These are phyloP conservation scores for Sporothrix inflata DNA, from an alignment of 2,329 filamentous ascomycete species.

Conservation along the genomic window DNA sequence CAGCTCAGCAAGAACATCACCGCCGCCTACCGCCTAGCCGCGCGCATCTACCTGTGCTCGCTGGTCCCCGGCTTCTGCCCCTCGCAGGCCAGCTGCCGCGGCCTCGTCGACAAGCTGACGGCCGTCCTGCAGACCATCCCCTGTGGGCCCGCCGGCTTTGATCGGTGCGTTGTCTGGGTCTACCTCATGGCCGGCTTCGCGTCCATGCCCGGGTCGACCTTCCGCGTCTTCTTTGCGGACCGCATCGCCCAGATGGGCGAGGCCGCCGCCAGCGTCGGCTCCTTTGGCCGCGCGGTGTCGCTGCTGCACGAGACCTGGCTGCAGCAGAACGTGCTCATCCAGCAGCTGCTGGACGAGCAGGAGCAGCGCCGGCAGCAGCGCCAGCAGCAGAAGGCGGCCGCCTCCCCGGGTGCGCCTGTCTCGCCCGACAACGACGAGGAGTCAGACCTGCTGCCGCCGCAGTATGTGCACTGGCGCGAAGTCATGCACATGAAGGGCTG, in stretches of 20 bases:
- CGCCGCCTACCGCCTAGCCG: constrained; percentile 85
- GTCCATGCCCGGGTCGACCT: constrained; percentile 70
- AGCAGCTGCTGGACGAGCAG: constrained; percentile 16
- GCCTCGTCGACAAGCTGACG: constrained; percentile 77
- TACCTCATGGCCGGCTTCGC: constrained; percentile 84
- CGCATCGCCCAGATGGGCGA: constrained; percentile 76
- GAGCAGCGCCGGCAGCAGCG: constrained; percentile 34
- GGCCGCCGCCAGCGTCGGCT: constrained; percentile 71
- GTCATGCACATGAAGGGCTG: constrained; percentile 89
- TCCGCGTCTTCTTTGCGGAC: constrained; percentile 78
- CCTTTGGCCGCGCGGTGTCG: constrained; percentile 79
- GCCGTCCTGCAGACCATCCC: constrained; percentile 81
- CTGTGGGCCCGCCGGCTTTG: constrained; percentile 77
- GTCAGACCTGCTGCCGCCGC: constrained; percentile 39
- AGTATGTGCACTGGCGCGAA: constrained; percentile 90
- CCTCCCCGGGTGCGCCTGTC: constrained; percentile 39
- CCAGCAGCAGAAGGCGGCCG: constrained; percentile 4
- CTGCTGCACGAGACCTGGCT: constrained; percentile 85
- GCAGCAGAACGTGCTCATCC: constrained; percentile 60
- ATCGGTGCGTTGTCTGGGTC: constrained; percentile 91
- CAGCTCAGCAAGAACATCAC: constrained; percentile 89
- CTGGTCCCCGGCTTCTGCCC: constrained; percentile 87
- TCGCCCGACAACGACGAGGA: not conserved
- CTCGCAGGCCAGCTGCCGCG: constrained; percentile 71
- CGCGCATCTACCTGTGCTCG: constrained; percentile 95